Evolutionary conservation across 1,284 basidiomycete species (phyloP).

Genomic region (Marasmius oreades): DNA sequence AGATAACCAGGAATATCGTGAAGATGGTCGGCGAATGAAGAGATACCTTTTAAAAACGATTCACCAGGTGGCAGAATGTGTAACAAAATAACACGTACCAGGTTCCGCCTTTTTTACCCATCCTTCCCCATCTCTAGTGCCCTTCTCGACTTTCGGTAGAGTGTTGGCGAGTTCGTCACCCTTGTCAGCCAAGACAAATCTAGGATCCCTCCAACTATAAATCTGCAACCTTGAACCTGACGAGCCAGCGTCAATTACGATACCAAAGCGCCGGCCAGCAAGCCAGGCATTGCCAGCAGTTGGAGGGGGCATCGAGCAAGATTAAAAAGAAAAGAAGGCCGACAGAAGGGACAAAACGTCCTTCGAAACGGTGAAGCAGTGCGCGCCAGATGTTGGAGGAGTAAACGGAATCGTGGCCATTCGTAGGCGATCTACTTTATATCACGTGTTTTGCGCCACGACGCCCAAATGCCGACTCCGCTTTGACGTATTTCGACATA

Average conservation of each 20-base stretch:
- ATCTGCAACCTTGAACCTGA: slow-evolving; percentile 96
- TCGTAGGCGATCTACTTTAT: too few species aligned
- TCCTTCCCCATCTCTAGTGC: slow-evolving; percentile 72
- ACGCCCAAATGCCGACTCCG: too few species aligned
- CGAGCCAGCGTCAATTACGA: slow-evolving; percentile 97
- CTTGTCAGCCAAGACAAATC: slow-evolving; percentile 43
- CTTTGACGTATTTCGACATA: too few species aligned
- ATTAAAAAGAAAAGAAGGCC: neutral
- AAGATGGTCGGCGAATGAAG: slow-evolving; percentile 73
- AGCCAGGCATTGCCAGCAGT: slow-evolving; percentile 69
- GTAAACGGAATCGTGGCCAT: neutral
- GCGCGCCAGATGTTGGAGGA: neutral
- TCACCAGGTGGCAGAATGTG: slow-evolving; percentile 4
- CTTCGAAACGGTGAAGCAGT: neutral
- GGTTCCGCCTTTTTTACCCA: slow-evolving; percentile 95
- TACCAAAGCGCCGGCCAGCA: slow-evolving; percentile 81
- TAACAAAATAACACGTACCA: slow-evolving; percentile 50
- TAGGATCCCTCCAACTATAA: slow-evolving; percentile 93
- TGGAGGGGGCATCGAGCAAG: slow-evolving; percentile 62
- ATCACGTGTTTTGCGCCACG: too few species aligned
- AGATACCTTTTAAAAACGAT: slow-evolving; percentile 64
- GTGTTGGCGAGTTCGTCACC: slow-evolving; percentile 42
- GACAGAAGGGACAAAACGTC: neutral
- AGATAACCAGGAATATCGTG: slow-evolving; percentile 76
- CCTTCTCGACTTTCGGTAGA: slow-evolving; percentile 90